A percentile compares a stretch with the other conserved stretches of the same genome.
Evolutionary conservation across 345 rosid species (phyloP).

Genomic region (Eucalyptus pauciflora): DNA sequence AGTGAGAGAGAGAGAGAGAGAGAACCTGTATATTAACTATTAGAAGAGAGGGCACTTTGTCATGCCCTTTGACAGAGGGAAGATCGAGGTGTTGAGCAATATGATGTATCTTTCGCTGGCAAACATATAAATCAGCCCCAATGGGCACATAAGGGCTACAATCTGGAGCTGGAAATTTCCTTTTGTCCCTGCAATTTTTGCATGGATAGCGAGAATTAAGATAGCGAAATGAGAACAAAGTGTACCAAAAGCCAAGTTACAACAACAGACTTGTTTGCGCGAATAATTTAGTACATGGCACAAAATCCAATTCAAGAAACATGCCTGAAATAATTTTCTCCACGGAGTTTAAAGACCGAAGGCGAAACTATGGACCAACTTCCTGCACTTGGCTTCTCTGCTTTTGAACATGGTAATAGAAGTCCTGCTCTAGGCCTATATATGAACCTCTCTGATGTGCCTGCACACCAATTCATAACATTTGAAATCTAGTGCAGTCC

Average conservation of each 20-base stretch:
- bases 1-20: neutral
- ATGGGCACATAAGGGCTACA: conserved; percentile 55
- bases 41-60: conserved; percentile 37
- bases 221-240: neutral
- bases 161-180: conserved; percentile 52
- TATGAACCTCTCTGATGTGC: conserved; percentile 37
- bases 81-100: conserved; percentile 78
- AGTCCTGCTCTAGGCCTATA: conserved; percentile 61
- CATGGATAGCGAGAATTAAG: neutral
- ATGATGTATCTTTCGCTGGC: conserved; percentile 54
- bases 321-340: conserved; percentile 57
- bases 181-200: conserved; percentile 43
- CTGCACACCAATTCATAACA: conserved; percentile 6
- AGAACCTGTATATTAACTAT: conserved; percentile 66
- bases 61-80: conserved; percentile 28
- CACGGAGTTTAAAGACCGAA: conserved; percentile 12
- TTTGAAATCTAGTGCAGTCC: neutral
- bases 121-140: conserved; percentile 57
- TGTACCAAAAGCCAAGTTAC: neutral
- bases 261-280: neutral
- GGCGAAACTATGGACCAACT: neutral
- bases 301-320: neutral
- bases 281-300: neutral
- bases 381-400: conserved; percentile 1
- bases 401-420: conserved; percentile 28